These are phyloP conservation scores for Saturnispora ahearnii DNA, from an alignment of 805 yeast genomes.

Conservation along the genomic window DNA sequence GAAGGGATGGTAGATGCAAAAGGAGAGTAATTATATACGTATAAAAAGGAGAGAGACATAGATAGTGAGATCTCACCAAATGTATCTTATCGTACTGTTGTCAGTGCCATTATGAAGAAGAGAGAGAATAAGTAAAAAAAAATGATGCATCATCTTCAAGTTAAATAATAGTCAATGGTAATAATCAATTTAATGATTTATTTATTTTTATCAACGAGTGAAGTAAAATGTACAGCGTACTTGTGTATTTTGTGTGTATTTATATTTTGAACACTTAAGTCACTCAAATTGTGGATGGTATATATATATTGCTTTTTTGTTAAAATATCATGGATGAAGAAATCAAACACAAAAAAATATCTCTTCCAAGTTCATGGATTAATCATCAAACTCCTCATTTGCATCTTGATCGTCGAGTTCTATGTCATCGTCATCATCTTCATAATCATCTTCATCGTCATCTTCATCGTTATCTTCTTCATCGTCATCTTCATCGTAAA, in stretches of 20 bases:
- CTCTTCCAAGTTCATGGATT: not conserved
- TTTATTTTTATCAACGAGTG: not conserved
- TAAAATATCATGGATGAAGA: no score
- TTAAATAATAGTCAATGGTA: not conserved
- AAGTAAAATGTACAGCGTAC: not conserved
- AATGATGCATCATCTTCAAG: not conserved
- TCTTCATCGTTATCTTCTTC: slow-evolving; percentile 27
- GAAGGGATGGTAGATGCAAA: not conserved
- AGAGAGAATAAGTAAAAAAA: not conserved
- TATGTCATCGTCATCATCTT: slow-evolving; percentile 17
- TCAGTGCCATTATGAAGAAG: not conserved
- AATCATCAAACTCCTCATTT: slow-evolving; percentile 8
- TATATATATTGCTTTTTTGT: not conserved
- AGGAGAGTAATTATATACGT: not conserved
- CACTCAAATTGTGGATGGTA: not conserved
- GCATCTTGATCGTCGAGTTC: slow-evolving; percentile 12
- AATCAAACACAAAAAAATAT: not conserved
- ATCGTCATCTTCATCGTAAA: slow-evolving; percentile 27
- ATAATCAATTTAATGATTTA: not conserved
- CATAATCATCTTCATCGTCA: slow-evolving; percentile 23
- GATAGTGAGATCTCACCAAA: not conserved
- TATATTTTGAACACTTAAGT: not conserved
- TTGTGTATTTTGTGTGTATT: not conserved
- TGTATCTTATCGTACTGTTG: not conserved
- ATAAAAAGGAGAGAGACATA: not conserved